Evolutionary conservation across 2,329 filamentous ascomycete genomes (phyloP), one percentile per base, ranked within the genome.

Genomic region (Curvularia sp.): DNA sequence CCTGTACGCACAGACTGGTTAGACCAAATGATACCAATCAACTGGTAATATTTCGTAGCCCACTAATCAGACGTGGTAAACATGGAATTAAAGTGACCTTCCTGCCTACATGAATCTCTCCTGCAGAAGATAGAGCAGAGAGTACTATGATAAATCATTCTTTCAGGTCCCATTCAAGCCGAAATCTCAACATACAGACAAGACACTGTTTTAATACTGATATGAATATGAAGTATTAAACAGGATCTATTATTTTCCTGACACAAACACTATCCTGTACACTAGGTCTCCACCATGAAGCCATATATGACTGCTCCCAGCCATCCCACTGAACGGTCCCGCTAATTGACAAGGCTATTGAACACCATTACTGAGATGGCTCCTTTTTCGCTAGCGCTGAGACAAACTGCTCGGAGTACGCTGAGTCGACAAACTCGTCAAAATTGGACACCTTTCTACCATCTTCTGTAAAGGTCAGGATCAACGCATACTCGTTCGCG

Each of bases 331-430:
- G 10, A 2, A 26, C 20, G 20, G 18, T 43, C 41, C 13, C 41
- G 24, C 12, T 26, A 26, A 24, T 24, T n/a, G 41, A 31, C 30
- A 10, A 31, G 30, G 30, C 30, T 31, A n/a, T n/a, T n/a, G n/a
- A 33, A 15, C 12, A 15, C 49, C 35, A 20, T 42, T 51, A 42
- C 35, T 51, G 35, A 18, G 33, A 33, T 7, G 22, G 33, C 22
- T 24, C 49, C 22, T 6, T 35, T 35, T 51, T 41, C 22, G 49
- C 49, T 30, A 51, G 49, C 24, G 49, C 49, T 41, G 49, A 33
- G 18, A 51, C 31, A 58, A 54, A 54, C 30, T 54, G n/a, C 42
- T 26, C n/a, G n/a, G n/a, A n/a, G n/a, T n/a, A n/a, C n/a, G n/a
- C n/a, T n/a, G n/a, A n/a, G n/a, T n/a, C n/a, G 51, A 50, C 53